Conservation (phyloP, 495 filamentous ascomycete species). For the Penicillium herquei region DNA sequence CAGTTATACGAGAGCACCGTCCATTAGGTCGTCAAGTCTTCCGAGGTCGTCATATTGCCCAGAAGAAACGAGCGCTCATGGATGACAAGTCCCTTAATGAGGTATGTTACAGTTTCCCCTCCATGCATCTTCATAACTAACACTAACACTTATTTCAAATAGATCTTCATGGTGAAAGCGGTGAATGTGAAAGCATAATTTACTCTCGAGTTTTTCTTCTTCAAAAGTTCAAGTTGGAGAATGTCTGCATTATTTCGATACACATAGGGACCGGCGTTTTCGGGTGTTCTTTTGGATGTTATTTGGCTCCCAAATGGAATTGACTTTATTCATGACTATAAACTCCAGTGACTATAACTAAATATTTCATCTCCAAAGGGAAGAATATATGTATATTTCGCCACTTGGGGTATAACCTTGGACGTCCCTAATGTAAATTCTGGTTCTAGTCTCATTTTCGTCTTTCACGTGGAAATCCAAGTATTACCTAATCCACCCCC, state of each 20-base stretch:
- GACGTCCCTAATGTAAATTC: neutral
- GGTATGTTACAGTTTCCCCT: conserved; percentile 41
- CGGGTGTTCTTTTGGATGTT: neutral
- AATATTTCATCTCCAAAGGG: too few relatives aligned
- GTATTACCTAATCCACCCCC: conserved; percentile 1
- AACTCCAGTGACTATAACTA: too few relatives aligned
- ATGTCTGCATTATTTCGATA: neutral
- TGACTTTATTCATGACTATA: neutral
- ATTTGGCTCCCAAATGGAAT: neutral
- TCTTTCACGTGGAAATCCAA: neutral
- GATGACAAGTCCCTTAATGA: conserved; percentile 74
- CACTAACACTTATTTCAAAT: conserved; percentile 31
- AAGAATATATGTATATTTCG: neutral
- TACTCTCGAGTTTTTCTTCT: too few relatives aligned
- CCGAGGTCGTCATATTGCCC: conserved; percentile 69
- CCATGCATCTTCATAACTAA: neutral
- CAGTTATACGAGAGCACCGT: conserved; percentile 41
- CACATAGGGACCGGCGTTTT: conserved; percentile 1
- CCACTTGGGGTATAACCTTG: neutral
- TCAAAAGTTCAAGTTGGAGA: neutral
- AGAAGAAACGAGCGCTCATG: conserved; percentile 72
- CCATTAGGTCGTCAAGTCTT: conserved; percentile 59
- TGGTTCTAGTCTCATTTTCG: neutral
- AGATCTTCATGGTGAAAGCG: conserved; percentile 79
- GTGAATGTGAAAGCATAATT: conserved; percentile 48